A percentile compares a stretch with the other conserved stretches of the same genome.
Conservation (phyloP, 1,284 basidiomycete genomes). For the Papiliotrema terrestris region DNA sequence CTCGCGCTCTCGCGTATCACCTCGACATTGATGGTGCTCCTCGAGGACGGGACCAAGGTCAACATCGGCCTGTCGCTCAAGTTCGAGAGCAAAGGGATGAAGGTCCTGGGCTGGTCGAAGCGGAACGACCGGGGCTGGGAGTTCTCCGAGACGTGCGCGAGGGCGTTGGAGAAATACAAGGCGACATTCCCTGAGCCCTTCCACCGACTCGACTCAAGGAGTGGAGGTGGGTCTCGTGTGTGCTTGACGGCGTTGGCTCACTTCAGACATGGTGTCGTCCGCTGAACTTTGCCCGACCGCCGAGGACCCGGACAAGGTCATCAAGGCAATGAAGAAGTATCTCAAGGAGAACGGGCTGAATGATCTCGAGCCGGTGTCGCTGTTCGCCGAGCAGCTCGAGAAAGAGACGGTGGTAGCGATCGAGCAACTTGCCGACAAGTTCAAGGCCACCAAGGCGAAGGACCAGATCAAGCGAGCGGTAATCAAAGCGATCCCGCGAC, state of each 20-base stretch:
- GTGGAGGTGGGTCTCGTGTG: conserved; percentile 58
- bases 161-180: conserved; percentile 80
- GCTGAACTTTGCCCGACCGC: conserved; percentile 66
- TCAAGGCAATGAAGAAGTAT: conserved; percentile 81
- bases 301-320: conserved; percentile 63
- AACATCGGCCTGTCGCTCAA: conserved; percentile 94
- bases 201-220: conserved; percentile 60
- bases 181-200: conserved; percentile 79
- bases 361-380: neutral
- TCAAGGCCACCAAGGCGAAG: conserved; percentile 60
- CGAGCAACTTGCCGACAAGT: conserved; percentile 67
- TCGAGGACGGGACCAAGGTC: conserved; percentile 66
- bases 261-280: conserved; percentile 59
- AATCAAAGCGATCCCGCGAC: conserved; percentile 88
- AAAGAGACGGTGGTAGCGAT: conserved; percentile 74
- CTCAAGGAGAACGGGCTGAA: conserved; percentile 74
- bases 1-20: conserved; percentile 84
- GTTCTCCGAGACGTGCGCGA: conserved; percentile 81
- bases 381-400: neutral
- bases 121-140: conserved; percentile 88
- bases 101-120: conserved; percentile 89
- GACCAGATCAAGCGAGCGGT: conserved; percentile 78
- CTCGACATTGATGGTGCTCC: conserved; percentile 83
- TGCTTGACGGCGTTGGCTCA: neutral
- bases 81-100: conserved; percentile 92